phyloP scores from a whole-genome alignment of 768 basidiomycete genomes.

The Pleurotus giganteus region DNA sequence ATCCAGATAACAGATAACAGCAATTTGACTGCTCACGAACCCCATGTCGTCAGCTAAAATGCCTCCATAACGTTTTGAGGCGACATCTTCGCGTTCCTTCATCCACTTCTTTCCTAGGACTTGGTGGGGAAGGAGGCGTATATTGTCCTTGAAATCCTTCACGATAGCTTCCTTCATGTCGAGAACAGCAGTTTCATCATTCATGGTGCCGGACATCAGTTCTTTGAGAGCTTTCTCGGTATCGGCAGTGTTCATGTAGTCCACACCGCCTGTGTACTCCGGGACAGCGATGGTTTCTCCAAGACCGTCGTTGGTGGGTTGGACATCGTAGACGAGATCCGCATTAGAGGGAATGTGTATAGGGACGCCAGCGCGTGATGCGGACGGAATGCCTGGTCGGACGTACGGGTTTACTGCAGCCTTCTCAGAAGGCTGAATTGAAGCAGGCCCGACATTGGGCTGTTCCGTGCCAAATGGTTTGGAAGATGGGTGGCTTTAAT shows the following conservation, averaged over 20 bases:
- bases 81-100: slow-evolving; percentile 66
- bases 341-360: slow-evolving; percentile 36
- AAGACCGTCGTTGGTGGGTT: slow-evolving; percentile 17
- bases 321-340: slow-evolving; percentile 18
- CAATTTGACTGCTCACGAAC: slow-evolving; percentile 27
- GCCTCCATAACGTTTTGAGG: slow-evolving; percentile 76
- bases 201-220: slow-evolving; percentile 65
- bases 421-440: not conserved
- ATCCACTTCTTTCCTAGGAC: slow-evolving; percentile 87
- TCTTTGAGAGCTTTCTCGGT: slow-evolving; percentile 79
- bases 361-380: slow-evolving; percentile 10
- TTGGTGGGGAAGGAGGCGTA: slow-evolving; percentile 83
- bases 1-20: slow-evolving; percentile 8
- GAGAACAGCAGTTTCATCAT: slow-evolving; percentile 56
- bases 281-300: slow-evolving; percentile 31
- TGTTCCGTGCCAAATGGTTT: not conserved
- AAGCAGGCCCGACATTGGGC: not conserved
- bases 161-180: slow-evolving; percentile 70
- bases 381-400: not conserved
- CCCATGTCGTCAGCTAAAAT: slow-evolving; percentile 94
- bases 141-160: slow-evolving; percentile 70
- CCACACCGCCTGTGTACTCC: slow-evolving; percentile 24
- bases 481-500: not conserved
- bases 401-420: not conserved
- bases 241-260: slow-evolving; percentile 44